phyloP scores from a whole-genome alignment of 805 yeast genomes.

The Tetrapisispora pingtungensis region DNA sequence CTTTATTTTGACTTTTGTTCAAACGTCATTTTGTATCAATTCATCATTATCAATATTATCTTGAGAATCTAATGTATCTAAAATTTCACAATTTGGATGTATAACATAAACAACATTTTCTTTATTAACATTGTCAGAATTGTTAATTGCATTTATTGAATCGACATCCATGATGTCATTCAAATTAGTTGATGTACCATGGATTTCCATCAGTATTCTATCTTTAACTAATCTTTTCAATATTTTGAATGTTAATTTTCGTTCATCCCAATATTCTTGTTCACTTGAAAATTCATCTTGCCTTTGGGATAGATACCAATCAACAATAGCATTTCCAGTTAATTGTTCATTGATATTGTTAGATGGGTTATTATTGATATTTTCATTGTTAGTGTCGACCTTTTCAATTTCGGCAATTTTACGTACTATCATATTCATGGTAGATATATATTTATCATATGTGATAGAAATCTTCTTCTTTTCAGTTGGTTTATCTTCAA shows the following conservation, averaged over 20 bases:
- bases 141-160: constrained; percentile 16
- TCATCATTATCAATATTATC: constrained; percentile 1
- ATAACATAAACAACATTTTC: constrained; percentile 38
- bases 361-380: neutral
- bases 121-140: neutral
- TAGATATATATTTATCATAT: constrained; percentile 76
- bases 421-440: constrained; percentile 70
- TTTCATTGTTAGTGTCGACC: constrained; percentile 40
- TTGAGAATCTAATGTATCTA: constrained; percentile 33
- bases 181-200: constrained; percentile 36
- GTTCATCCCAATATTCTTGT: constrained; percentile 59
- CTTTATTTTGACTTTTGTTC: too few relatives aligned
- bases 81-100: constrained; percentile 78
- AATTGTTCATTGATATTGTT: constrained; percentile 20
- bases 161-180: constrained; percentile 25
- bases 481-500: neutral
- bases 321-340: constrained; percentile 57
- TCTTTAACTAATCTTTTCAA: constrained; percentile 76
- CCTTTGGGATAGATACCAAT: constrained; percentile 67
- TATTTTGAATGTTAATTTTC: constrained; percentile 66
- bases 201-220: constrained; percentile 64
- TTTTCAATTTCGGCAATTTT: constrained; percentile 51
- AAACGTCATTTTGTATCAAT: neutral
- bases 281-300: constrained; percentile 65
- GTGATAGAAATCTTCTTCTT: constrained; percentile 47